Conservation (phyloP, 345 rosid species). For the Syzygium grande region DNA sequence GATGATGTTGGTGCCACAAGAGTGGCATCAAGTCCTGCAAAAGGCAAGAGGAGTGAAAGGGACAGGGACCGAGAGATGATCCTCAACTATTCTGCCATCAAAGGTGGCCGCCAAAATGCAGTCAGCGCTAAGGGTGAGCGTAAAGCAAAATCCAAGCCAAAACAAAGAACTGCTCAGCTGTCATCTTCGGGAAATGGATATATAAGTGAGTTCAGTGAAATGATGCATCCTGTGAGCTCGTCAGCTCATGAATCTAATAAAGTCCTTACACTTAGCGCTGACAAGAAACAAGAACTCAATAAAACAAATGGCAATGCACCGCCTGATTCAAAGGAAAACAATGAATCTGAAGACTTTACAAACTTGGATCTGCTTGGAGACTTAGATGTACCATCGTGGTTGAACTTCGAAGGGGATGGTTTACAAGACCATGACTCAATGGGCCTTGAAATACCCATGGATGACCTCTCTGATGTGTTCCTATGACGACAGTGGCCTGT, state of each 20-base stretch:
- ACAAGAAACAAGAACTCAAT: slow-evolving; percentile 20
- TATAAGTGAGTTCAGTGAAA: neutral
- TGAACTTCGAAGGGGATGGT: slow-evolving; percentile 40
- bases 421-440: slow-evolving; percentile 31
- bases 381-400: slow-evolving; percentile 25
- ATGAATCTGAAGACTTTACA: slow-evolving; percentile 15
- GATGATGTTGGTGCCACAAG: slow-evolving; percentile 37
- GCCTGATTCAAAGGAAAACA: slow-evolving; percentile 11
- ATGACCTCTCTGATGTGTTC: slow-evolving; percentile 41
- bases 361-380: slow-evolving; percentile 21
- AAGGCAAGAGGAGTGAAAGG: slow-evolving; percentile 59
- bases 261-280: neutral
- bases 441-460: slow-evolving; percentile 57
- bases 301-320: slow-evolving; percentile 3
- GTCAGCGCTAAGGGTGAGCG: slow-evolving; percentile 32
- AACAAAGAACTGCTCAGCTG: slow-evolving; percentile 39
- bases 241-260: slow-evolving; percentile 2
- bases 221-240: slow-evolving; percentile 1
- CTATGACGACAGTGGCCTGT: slow-evolving; percentile 5
- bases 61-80: slow-evolving; percentile 25
- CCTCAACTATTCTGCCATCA: slow-evolving; percentile 12
- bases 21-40: slow-evolving; percentile 21
- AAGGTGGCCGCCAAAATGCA: slow-evolving; percentile 21
- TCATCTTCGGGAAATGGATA: slow-evolving; percentile 29
- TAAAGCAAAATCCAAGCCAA: slow-evolving; percentile 45